Evolutionary conservation across 1,284 basidiomycete genomes (phyloP), one percentile per base, ranked within the genome.

Genomic region (Rhodotorula sp.): DNA sequence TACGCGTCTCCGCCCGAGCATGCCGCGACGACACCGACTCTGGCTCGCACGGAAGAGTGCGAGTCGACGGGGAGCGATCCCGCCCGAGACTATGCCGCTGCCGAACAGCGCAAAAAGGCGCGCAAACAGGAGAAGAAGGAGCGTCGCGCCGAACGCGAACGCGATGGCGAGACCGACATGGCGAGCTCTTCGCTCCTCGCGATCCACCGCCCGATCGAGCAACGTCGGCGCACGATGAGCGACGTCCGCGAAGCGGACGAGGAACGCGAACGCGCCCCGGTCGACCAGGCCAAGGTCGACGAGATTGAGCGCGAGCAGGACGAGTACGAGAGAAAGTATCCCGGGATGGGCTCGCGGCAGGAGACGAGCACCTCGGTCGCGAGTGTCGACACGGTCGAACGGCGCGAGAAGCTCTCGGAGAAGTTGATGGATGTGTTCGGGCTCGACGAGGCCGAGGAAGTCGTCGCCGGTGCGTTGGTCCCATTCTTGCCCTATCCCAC

Each of bases 351-450:
- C 12, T 20, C 33, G n/a, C 42, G 51, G 10, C 26, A 62, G 26
- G 61, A 30, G 17, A 26, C 42, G 44, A 30, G 29, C 60, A 42
- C 64, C 49, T 46, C 75, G 61, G 86, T 85, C 8, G 90, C 87
- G 77, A 85, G 86, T 4, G 91, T 89, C 15, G 87, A 91, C 60
- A 86, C 86, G 70, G 76, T 86, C n/a, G 84, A 88, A 77, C 84
- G 92, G 64, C 85, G 89, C 70, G 84, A 86, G 51, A 86, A 86
- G 62, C 82, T 96, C 48, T 92, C 91, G 3, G 87, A 88, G 80
- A 93, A 93, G 80, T 80, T 96, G 67, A 87, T 86, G 78, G 91
- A 94, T 58, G 87, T 96, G 1, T 96, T 93, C 76, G 89, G 90
- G 42, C 79, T 96, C 48, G 84, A 87, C 46, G 87, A 86, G 46